These are phyloP conservation scores for Mortierella sp. DNA, from an alignment of 371 early-diverging fungal genomes.

Conservation along the genomic window DNA sequence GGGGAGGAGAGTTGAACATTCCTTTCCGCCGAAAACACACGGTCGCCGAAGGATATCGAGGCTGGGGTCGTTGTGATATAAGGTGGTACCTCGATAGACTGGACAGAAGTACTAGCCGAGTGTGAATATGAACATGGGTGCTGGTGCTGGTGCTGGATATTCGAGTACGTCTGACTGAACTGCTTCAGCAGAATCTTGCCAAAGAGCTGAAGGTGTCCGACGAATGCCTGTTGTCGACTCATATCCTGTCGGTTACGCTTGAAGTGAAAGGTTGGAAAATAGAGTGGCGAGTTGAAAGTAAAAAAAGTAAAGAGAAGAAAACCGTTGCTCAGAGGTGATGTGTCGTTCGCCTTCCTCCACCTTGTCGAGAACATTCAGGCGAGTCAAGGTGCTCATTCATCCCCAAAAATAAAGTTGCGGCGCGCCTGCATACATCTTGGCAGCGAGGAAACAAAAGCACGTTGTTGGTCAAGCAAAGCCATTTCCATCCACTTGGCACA, in stretches of 20 bases:
- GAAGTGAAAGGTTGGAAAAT: not conserved
- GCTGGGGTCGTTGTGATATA: not conserved
- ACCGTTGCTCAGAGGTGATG: too few relatives aligned
- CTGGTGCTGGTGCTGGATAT: not conserved
- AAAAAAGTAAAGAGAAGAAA: not conserved
- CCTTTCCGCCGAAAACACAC: too few relatives aligned
- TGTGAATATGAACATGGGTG: not conserved
- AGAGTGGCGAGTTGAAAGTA: not conserved
- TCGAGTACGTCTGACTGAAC: not conserved
- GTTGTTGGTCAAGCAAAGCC: too few relatives aligned
- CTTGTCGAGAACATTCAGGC: not conserved
- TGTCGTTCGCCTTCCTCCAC: too few relatives aligned
- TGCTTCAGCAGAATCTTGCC: slow-evolving; percentile 23
- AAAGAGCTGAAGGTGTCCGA: slow-evolving; percentile 13
- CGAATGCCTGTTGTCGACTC: not conserved
- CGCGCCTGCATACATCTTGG: not conserved
- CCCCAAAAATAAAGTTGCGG: not conserved
- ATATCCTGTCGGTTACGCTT: not conserved
- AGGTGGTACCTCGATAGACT: not conserved
- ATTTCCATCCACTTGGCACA: not conserved
- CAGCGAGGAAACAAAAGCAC: too few relatives aligned
- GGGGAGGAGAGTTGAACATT: too few relatives aligned
- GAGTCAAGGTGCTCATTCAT: not conserved
- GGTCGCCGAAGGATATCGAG: too few relatives aligned
- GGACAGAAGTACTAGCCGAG: not conserved